A percentile compares a stretch with the other conserved stretches of the same genome.
Evolutionary conservation across 495 filamentous ascomycete genomes (phyloP).

Genomic region (Podospora comata): DNA sequence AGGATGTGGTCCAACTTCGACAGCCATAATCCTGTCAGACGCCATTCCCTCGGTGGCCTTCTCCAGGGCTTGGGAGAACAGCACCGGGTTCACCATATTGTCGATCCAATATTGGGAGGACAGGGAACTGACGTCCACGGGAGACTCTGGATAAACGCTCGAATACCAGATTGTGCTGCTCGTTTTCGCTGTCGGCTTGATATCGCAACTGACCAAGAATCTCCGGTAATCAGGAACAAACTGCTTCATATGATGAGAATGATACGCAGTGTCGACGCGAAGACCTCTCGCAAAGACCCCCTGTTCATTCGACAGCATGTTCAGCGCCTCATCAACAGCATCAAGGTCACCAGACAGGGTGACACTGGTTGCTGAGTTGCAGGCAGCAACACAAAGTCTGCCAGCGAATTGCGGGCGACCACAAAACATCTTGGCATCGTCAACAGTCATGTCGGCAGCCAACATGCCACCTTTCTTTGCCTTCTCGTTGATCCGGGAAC

Average conservation of each 20-base stretch:
- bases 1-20: conserved; percentile 60
- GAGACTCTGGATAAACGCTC: conserved; percentile 27
- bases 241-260: conserved; percentile 39
- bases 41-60: conserved; percentile 14
- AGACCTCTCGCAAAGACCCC: conserved; percentile 47
- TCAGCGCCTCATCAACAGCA: conserved; percentile 31
- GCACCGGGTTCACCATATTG: conserved; percentile 47
- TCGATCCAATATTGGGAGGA: conserved; percentile 43
- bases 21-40: conserved; percentile 28
- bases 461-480: neutral
- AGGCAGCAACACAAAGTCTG: conserved; percentile 38
- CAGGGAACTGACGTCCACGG: conserved; percentile 23
- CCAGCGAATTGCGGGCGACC: conserved; percentile 2
- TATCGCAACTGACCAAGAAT: conserved; percentile 13
- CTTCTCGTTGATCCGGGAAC: neutral
- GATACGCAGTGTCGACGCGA: conserved; percentile 42
- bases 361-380: conserved; percentile 46
- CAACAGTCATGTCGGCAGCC: neutral
- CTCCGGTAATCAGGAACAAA: conserved; percentile 40
- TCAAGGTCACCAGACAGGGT: conserved; percentile 45
- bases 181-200: conserved; percentile 6
- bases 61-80: conserved; percentile 40
- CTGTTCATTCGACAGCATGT: conserved; percentile 30
- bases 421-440: neutral
- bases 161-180: conserved; percentile 22